Conservation (phyloP, 106 monocot genomes). For the Allium cepa region DNA sequence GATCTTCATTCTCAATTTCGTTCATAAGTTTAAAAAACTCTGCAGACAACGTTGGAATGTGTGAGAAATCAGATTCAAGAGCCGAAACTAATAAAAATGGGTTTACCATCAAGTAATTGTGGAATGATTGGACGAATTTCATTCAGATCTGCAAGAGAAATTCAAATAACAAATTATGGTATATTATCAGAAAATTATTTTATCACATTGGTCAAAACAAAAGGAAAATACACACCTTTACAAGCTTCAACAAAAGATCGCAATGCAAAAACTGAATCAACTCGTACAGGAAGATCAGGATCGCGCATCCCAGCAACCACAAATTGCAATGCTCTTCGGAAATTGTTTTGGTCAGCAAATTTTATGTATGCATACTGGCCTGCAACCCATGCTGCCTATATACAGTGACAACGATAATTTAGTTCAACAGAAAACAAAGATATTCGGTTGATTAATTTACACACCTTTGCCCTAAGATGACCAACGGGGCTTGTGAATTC, state of each 20-base stretch:
- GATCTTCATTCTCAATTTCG: constrained; percentile 97
- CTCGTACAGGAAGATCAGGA: constrained; percentile 97
- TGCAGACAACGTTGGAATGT: constrained; percentile 20
- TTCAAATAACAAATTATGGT: constrained; percentile 1
- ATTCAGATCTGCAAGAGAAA: constrained; percentile 66
- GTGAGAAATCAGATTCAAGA: background rate
- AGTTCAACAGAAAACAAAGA: constrained; percentile 1
- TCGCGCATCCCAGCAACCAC: constrained; percentile 84
- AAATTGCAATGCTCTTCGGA: constrained; percentile 60
- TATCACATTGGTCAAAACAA: background rate
- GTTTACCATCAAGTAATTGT: constrained; percentile 94
- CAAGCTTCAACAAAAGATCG: constrained; percentile 99
- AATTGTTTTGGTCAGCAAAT: constrained; percentile 82
- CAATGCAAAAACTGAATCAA: constrained; percentile 98
- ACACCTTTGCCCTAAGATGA: constrained; percentile 93
- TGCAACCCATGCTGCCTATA: constrained; percentile 95
- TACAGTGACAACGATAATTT: background rate
- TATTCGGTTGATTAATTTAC: too few species aligned
- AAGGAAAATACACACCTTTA: constrained; percentile 33
- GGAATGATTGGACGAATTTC: constrained; percentile 93
- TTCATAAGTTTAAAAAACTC: constrained; percentile 99
- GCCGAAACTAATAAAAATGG: background rate
- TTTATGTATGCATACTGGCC: constrained; percentile 94
- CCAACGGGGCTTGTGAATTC: constrained; percentile 85
- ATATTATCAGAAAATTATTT: constrained; percentile 4